Conservation (phyloP, 306 rosid genomes). For the Elaeagnus macrophylla region DNA sequence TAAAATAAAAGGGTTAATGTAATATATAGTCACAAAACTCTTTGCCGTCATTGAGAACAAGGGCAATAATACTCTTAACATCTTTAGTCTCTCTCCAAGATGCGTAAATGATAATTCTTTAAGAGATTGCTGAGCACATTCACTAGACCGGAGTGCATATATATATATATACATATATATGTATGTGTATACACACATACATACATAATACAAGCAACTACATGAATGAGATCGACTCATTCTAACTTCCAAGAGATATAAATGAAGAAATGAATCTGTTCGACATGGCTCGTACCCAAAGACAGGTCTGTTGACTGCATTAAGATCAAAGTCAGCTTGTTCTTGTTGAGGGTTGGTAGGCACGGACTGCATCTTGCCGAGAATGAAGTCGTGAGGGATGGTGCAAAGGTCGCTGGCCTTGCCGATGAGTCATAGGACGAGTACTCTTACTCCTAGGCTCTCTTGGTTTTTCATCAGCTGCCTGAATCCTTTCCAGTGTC, state of each 20-base stretch:
- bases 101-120: no score
- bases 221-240: not conserved
- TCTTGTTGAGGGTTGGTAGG: conserved; percentile 20
- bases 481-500: conserved; percentile 48
- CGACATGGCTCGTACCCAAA: not conserved
- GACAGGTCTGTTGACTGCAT: conserved; percentile 1
- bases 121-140: no score
- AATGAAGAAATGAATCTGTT: conserved; percentile 3
- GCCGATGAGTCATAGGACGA: conserved; percentile 28
- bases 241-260: not conserved
- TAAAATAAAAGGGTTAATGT: no score
- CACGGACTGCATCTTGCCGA: conserved; percentile 15
- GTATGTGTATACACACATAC: no score
- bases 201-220: not conserved
- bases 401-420: conserved; percentile 34
- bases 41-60: no score
- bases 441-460: conserved; percentile 35
- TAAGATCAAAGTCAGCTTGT: conserved; percentile 2
- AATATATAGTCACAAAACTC: no score
- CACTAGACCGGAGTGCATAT: no score
- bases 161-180: no score
- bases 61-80: no score
- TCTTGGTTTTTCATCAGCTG: conserved; percentile 36
- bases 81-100: no score
- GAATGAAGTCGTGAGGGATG: conserved; percentile 54